These are phyloP conservation scores for Rhododendron simsii DNA, from an alignment of 148 eudicot species.

Conservation along the genomic window DNA sequence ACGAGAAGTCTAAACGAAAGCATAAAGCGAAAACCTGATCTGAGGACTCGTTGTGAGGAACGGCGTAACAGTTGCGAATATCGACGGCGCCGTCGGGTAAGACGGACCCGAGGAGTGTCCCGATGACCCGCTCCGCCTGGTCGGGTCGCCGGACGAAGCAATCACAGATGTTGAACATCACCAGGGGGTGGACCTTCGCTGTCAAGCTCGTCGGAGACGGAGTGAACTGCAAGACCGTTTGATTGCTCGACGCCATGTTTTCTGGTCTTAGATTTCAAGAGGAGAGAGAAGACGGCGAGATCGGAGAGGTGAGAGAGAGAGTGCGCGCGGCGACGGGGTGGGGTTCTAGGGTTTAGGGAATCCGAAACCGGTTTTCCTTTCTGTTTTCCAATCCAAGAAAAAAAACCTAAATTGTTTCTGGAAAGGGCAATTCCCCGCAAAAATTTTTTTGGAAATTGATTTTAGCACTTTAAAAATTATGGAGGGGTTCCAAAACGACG, in stretches of 20 bases:
- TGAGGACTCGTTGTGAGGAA: conserved; percentile 82
- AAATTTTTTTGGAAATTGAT: too few species aligned
- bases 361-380: neutral
- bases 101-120: conserved; percentile 84
- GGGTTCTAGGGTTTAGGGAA: conserved; percentile 8
- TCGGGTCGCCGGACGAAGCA: conserved; percentile 86
- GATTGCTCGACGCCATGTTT: conserved; percentile 47
- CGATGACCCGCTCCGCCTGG: conserved; percentile 89
- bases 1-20: neutral
- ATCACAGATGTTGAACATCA: conserved; percentile 83
- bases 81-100: conserved; percentile 81
- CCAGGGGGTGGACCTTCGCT: conserved; percentile 84
- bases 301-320: neutral
- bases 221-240: conserved; percentile 55
- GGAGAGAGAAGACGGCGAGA: neutral
- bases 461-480: too few species aligned
- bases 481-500: too few species aligned
- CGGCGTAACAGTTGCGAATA: conserved; percentile 85
- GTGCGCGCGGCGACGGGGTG: neutral
- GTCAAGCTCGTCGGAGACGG: conserved; percentile 39
- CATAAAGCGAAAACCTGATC: conserved; percentile 63
- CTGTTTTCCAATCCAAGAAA: too few species aligned
- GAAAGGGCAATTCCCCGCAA: too few species aligned
- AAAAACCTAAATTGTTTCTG: too few species aligned
- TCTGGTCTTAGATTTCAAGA: neutral